Percentiles rank a stretch among this genome's conserved stretches.
Conservation (phyloP, 345 rosid species). For the Eucalyptus guilfoylei region DNA sequence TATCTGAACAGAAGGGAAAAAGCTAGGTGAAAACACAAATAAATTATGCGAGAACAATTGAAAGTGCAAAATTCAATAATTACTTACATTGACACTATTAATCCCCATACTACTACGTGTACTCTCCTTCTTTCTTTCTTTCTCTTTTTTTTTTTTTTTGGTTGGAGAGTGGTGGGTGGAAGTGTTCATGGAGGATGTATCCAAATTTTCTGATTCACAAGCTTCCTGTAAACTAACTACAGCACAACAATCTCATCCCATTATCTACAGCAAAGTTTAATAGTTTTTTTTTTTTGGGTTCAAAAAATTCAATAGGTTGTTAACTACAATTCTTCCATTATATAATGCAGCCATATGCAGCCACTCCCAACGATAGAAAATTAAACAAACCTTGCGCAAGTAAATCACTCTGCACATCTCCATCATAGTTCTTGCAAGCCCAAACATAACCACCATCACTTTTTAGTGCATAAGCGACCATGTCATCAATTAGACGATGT, state of each 20-base stretch:
- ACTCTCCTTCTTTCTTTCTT: not conserved
- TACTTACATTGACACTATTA: not conserved
- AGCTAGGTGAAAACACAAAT: not conserved
- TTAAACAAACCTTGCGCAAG: conserved; percentile 77
- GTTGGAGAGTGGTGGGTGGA: not conserved
- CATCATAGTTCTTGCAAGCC: conserved; percentile 99
- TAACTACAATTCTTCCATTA: too few species aligned
- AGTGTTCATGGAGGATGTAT: not conserved
- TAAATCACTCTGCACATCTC: conserved; percentile 97
- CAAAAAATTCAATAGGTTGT: too few species aligned
- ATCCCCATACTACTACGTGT: not conserved
- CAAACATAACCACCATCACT: conserved; percentile 98
- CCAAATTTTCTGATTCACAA: not conserved
- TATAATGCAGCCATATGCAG: not conserved
- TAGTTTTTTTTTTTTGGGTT: not conserved
- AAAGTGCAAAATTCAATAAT: not conserved
- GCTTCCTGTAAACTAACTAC: not conserved
- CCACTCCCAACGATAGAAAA: not conserved
- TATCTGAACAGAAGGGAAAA: not conserved
- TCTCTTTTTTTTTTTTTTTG: not conserved
- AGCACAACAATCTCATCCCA: not conserved
- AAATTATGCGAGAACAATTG: not conserved
- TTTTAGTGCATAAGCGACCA: conserved; percentile 95
- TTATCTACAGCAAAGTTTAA: not conserved
- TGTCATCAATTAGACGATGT: conserved; percentile 97